A percentile compares a stretch with the other conserved stretches of the same genome.
These are phyloP conservation scores for Castanea sativa DNA, from an alignment of 306 rosid genomes.

Conservation along the genomic window DNA sequence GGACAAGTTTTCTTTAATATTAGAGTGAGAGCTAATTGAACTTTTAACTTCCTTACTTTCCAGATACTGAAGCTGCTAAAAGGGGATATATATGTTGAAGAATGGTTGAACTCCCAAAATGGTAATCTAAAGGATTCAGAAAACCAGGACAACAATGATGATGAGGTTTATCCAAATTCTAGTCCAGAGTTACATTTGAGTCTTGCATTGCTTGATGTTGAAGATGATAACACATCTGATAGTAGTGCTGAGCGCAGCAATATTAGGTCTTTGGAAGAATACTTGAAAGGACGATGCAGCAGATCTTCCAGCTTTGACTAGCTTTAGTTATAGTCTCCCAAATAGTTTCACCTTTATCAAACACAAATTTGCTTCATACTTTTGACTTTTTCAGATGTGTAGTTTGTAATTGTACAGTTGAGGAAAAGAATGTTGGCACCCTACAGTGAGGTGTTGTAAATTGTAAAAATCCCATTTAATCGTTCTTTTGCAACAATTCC, in stretches of 20 bases:
- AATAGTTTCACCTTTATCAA: neutral
- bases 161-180: constrained; percentile 87
- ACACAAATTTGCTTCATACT: neutral
- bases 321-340: constrained; percentile 6
- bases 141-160: constrained; percentile 63
- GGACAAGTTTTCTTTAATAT: neutral
- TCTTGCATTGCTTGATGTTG: constrained; percentile 76
- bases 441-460: constrained; percentile 37
- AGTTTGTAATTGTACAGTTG: constrained; percentile 29
- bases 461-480: neutral
- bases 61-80: constrained; percentile 71
- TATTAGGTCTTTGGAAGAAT: constrained; percentile 37
- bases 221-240: constrained; percentile 47
- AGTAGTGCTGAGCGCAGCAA: constrained; percentile 51
- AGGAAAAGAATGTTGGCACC: constrained; percentile 13
- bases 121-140: constrained; percentile 30
- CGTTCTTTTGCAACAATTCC: neutral
- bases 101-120: constrained; percentile 13
- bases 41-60: neutral
- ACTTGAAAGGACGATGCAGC: constrained; percentile 68
- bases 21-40: neutral
- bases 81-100: constrained; percentile 49
- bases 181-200: constrained; percentile 66
- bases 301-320: constrained; percentile 79
- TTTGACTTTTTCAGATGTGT: neutral